Percentiles rank a stretch among this genome's conserved stretches.
phyloP scores from a whole-genome alignment of 441 rosid genomes.

The Erodium chrysanthum region DNA sequence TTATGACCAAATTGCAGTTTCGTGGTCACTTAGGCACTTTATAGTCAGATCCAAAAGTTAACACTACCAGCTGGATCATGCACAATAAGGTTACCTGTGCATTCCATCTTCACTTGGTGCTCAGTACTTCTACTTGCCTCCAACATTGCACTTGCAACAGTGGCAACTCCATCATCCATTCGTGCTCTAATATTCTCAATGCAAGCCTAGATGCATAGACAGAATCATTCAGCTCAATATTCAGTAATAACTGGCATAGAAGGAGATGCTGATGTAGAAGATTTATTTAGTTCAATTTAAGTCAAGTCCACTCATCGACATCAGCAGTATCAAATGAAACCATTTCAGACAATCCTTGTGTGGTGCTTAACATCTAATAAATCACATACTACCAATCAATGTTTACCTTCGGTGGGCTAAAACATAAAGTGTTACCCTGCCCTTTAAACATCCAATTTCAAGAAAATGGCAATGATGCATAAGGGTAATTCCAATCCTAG shows the following conservation, averaged over 20 bases:
- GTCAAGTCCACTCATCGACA: neutral
- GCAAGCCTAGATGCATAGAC: constrained; percentile 39
- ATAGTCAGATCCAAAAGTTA: neutral
- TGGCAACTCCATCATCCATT: constrained; percentile 59
- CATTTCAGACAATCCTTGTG: neutral
- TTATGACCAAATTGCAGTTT: too few species aligned
- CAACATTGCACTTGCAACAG: constrained; percentile 60
- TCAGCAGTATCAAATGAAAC: constrained; percentile 1
- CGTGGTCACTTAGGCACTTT: neutral
- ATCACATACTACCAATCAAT: neutral
- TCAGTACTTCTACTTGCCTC: constrained; percentile 58
- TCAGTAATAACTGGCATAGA: constrained; percentile 8
- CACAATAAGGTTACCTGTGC: constrained; percentile 38
- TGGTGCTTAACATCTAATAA: neutral
- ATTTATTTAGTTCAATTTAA: neutral
- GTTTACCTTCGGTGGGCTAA: neutral
- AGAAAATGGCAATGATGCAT: neutral
- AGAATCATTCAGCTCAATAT: neutral
- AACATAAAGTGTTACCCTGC: neutral
- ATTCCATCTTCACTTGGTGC: constrained; percentile 52
- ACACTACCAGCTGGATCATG: neutral
- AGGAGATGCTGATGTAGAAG: neutral
- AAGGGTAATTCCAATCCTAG: neutral
- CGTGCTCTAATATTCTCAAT: constrained; percentile 54
- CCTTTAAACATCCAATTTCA: too few species aligned